Base-by-base conservation (phyloP, 2,329 filamentous ascomycete genomes). In the Xylariaceae sp. region DNA sequence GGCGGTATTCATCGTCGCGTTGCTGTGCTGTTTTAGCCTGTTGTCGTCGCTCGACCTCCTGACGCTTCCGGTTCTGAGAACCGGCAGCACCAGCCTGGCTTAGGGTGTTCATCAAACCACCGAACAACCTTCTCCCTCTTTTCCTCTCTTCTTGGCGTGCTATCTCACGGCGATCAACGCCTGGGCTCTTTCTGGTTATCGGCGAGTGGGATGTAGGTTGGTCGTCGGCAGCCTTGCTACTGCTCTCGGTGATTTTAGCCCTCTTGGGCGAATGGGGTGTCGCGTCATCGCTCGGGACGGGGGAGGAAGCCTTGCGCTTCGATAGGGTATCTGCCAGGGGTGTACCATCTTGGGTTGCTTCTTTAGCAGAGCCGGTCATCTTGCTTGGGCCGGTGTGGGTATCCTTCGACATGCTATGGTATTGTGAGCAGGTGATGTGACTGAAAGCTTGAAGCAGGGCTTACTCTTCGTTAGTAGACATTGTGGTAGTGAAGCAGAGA, bases 41-140 rank as follows among this genome's bases (percentile, higher is more conserved):
- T 66, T 91, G 88, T 55, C 84, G 83, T 66, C 81, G 84, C 70
- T 93, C 90, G 64, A 92, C 90, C 64, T 92, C 90, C 50, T 78
- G 79, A 46, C 87, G 83, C 57, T 80, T 82, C 67, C 79, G 85
- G 67, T 85, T 82, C 72, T 74, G 79, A 54, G 70, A 75, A 70
- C 63, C 74, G 55, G 73, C 78, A 32, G 27, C 27, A 61, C 76
- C 77, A 58, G 78, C 83, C 68, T 92, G 86, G 65, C 85, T 89
- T 49, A 95, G 75, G 29, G 86, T 88, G 64, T 77, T 87, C 48
- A 93, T 72, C 45, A 94, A 70, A 27, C 85, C 87, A 50, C 92
- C 91, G 62, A 96, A 96, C 49, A 97, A 74, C 42, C 92, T 80
- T 66, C 87, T 85, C 19, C 88, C 87, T 29, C 92, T 85, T 63